A percentile compares a stretch with the other conserved stretches of the same genome.
Evolutionary conservation across 2,329 filamentous ascomycete species (phyloP).

Genomic region (Hypoxylon sp.): DNA sequence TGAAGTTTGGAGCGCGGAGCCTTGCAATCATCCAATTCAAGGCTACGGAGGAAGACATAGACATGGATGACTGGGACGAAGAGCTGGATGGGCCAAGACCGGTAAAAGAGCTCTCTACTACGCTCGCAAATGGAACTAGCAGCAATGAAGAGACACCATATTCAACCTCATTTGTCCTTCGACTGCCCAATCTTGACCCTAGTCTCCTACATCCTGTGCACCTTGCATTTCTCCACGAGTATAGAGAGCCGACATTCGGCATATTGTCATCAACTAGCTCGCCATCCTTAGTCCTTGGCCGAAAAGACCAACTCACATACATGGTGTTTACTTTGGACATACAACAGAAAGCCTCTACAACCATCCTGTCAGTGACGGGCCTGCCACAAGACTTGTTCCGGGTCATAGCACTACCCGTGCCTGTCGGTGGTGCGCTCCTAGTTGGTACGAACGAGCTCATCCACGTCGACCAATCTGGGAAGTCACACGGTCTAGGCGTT

Average conservation of each 20-base stretch:
- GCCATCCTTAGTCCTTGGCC: conserved; percentile 81
- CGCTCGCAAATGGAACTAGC: conserved; percentile 60
- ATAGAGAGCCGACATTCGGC: conserved; percentile 96
- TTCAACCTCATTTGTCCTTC: conserved; percentile 91
- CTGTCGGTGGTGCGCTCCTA: conserved; percentile 88
- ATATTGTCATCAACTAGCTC: conserved; percentile 84
- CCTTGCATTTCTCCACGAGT: conserved; percentile 94
- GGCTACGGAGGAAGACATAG: conserved; percentile 86
- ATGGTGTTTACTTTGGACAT: conserved; percentile 96
- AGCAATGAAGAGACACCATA: conserved; percentile 78
- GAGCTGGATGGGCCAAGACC: conserved; percentile 78
- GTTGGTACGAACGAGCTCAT: conserved; percentile 91
- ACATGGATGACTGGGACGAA: conserved; percentile 91
- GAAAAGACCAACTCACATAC: conserved; percentile 88
- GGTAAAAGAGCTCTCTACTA: conserved; percentile 59
- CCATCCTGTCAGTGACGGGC: conserved; percentile 85
- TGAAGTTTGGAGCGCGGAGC: conserved; percentile 90
- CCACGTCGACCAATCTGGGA: conserved; percentile 95
- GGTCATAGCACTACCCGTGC: conserved; percentile 84
- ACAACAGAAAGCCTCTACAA: conserved; percentile 92
- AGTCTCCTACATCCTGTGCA: conserved; percentile 89
- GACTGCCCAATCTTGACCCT: conserved; percentile 88
- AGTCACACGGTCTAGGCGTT: conserved; percentile 90
- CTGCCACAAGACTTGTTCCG: conserved; percentile 89
- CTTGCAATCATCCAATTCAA: conserved; percentile 95